Conservation (phyloP, 192 early-diverging fungal genomes). For the Backusella parvicylindrica region DNA sequence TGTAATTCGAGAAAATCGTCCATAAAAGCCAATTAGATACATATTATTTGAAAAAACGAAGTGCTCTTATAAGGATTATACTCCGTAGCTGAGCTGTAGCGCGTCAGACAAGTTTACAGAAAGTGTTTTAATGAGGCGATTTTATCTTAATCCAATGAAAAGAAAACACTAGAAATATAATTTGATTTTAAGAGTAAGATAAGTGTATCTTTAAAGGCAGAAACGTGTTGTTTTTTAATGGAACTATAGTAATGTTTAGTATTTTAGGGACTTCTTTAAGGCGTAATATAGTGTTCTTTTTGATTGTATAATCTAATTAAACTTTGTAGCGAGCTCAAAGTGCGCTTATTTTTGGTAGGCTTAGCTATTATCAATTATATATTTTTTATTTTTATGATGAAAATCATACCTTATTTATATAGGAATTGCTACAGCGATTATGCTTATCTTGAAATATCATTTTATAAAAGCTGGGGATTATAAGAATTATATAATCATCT, state of each 20-base stretch:
- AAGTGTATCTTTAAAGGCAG: not conserved
- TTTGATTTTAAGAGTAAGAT: not conserved
- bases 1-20: not conserved
- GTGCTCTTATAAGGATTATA: not conserved
- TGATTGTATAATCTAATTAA: not conserved
- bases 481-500: not conserved
- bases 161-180: not conserved
- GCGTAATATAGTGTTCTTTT: not conserved
- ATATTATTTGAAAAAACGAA: not conserved
- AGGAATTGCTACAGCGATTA: not conserved
- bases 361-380: not conserved
- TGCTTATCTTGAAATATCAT: not conserved
- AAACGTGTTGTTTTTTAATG: not conserved
- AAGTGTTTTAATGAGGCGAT: not conserved
- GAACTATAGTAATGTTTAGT: not conserved
- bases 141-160: not conserved
- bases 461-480: not conserved
- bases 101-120: not conserved
- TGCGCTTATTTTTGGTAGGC: not conserved
- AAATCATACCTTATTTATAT: not conserved
- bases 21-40: not conserved
- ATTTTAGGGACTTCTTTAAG: not conserved
- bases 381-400: not conserved
- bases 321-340: not conserved
- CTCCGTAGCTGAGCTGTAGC: not conserved